phyloP scores from a whole-genome alignment of 1,284 basidiomycete genomes.

The Trichosporon inkin region DNA sequence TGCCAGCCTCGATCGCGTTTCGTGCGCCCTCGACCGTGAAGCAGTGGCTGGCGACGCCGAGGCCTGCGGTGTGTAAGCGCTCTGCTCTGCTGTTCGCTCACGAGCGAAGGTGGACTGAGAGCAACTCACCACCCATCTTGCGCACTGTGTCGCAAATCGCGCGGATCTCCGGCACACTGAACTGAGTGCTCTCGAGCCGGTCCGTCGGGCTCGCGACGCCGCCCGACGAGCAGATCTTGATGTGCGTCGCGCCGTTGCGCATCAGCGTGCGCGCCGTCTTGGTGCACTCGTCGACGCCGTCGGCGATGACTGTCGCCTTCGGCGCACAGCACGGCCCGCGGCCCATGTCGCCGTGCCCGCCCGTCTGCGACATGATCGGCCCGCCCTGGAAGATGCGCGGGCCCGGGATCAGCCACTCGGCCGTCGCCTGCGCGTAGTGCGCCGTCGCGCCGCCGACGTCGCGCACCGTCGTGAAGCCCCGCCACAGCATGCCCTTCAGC shows the following conservation, averaged over 20 bases:
- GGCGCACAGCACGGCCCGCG: neutral
- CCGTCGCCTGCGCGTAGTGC: conserved; percentile 51
- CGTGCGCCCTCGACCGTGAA: conserved; percentile 36
- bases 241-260: conserved; percentile 54
- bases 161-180: conserved; percentile 53
- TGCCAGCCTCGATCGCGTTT: conserved; percentile 39
- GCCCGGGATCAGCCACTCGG: conserved; percentile 53
- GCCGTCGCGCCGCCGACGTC: conserved; percentile 56
- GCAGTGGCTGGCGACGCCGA: conserved; percentile 37
- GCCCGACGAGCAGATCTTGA: conserved; percentile 52
- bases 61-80: neutral
- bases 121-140: conserved; percentile 44
- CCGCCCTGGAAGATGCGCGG: conserved; percentile 55
- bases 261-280: conserved; percentile 53
- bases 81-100: neutral
- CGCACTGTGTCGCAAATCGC: conserved; percentile 54
- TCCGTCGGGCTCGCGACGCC: conserved; percentile 55
- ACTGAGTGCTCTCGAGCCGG: conserved; percentile 55
- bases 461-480: conserved; percentile 56
- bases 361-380: conserved; percentile 54
- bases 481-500: conserved; percentile 51
- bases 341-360: conserved; percentile 51
- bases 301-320: conserved; percentile 19
- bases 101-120: neutral
- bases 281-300: conserved; percentile 50